Evolutionary conservation across 352 stramenopile genomes (phyloP).

Genomic region (Pythium aristosporum): DNA sequence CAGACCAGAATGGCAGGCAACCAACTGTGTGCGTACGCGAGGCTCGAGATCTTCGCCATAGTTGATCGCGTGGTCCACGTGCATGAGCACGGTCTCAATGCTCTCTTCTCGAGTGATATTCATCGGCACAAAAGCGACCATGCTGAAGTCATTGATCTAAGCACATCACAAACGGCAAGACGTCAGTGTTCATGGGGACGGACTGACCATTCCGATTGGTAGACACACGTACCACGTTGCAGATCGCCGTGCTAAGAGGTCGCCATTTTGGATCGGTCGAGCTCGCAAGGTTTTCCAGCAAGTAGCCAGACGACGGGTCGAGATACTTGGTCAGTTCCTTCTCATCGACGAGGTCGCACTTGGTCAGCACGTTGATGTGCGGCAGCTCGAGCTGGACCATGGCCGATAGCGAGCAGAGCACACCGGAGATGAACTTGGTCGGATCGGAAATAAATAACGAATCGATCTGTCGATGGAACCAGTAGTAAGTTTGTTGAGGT

Average conservation of each 20-base stretch:
- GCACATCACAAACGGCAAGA: conserved; percentile 6
- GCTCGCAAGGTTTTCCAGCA: conserved; percentile 80
- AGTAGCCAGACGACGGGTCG: conserved; percentile 79
- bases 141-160: conserved; percentile 94
- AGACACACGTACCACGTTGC: conserved; percentile 70
- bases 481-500: not conserved
- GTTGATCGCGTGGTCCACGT: conserved; percentile 96
- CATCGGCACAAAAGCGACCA: conserved; percentile 97
- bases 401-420: conserved; percentile 95
- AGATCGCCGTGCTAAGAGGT: conserved; percentile 77
- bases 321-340: conserved; percentile 88
- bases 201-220: not conserved
- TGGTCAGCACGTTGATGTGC: conserved; percentile 92
- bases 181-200: not conserved
- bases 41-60: conserved; percentile 96
- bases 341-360: conserved; percentile 90
- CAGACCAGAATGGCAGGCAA: too few relatives aligned
- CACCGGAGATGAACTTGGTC: conserved; percentile 97
- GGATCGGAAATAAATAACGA: conserved; percentile 94
- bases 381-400: conserved; percentile 99
- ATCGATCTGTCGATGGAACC: conserved; percentile 68
- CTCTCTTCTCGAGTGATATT: conserved; percentile 97
- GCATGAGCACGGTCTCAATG: conserved; percentile 94
- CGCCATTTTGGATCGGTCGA: conserved; percentile 83
- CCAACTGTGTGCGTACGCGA: conserved; percentile 31